Evolutionary conservation across 352 stramenopile species (phyloP).

Genomic region (Phytophthora sansomeana): DNA sequence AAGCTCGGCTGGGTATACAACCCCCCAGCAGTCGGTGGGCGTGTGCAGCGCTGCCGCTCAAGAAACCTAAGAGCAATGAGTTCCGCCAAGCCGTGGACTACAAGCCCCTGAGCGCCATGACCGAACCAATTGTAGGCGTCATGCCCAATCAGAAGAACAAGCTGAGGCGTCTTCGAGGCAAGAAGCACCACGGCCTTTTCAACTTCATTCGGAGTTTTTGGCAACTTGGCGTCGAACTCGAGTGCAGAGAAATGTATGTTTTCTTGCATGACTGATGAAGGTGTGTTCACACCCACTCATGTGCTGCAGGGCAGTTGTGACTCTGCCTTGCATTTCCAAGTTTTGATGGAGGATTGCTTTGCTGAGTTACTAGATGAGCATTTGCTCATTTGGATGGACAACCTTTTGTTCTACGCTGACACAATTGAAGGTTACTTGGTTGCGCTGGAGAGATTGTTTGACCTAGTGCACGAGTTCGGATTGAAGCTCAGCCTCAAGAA

Average conservation of each 20-base stretch:
- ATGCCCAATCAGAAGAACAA: too few species aligned
- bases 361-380: constrained; percentile 23
- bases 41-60: constrained; percentile 7
- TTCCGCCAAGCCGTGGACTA: too few species aligned
- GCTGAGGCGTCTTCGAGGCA: too few species aligned
- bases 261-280: constrained; percentile 12
- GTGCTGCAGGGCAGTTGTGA: constrained; percentile 34
- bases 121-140: too few species aligned
- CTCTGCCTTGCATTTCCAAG: constrained; percentile 32
- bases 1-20: constrained; percentile 17
- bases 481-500: too few species aligned
- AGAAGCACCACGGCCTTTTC: too few species aligned
- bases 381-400: constrained; percentile 45
- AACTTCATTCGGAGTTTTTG: constrained; percentile 22
- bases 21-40: constrained; percentile 1
- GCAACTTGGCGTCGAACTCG: constrained; percentile 17
- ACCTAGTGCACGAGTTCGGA: too few species aligned
- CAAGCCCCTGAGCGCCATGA: too few species aligned
- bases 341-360: constrained; percentile 6
- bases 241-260: constrained; percentile 9
- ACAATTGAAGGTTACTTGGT: neutral
- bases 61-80: too few species aligned
- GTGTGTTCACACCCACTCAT: constrained; percentile 15
- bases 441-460: too few species aligned
- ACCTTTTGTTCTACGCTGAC: constrained; percentile 40